These are phyloP conservation scores for Colletotrichum higginsianum DNA, from an alignment of 2,329 filamentous ascomycete species.

Conservation along the genomic window DNA sequence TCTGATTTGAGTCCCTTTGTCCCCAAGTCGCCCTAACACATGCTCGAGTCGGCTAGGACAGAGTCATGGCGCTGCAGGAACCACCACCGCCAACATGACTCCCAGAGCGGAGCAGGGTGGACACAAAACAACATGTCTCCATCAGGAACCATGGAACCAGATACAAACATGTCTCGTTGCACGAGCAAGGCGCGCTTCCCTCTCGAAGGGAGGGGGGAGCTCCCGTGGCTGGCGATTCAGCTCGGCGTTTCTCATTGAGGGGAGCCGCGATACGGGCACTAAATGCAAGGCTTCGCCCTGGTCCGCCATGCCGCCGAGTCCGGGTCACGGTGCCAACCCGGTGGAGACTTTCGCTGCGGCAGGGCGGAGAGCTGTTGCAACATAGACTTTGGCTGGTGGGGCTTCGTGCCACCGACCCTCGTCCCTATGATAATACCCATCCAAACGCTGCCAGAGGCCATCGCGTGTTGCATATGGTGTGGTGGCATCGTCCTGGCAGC, in stretches of 20 bases:
- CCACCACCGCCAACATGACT: slow-evolving; percentile 34
- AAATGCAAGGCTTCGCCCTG: slow-evolving; percentile 13
- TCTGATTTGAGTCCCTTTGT: neutral
- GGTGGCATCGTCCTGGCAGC: slow-evolving; percentile 31
- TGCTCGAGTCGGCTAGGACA: neutral
- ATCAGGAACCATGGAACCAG: slow-evolving; percentile 15
- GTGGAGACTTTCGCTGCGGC: slow-evolving; percentile 29
- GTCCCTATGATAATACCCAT: slow-evolving; percentile 22
- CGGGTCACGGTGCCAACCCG: slow-evolving; percentile 24
- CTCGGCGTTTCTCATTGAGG: neutral
- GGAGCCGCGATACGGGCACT: slow-evolving; percentile 17
- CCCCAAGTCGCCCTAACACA: neutral
- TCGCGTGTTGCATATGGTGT: slow-evolving; percentile 11
- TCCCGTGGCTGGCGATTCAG: neutral
- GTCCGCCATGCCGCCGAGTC: slow-evolving; percentile 17
- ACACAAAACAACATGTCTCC: slow-evolving; percentile 19
- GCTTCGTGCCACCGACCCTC: slow-evolving; percentile 3
- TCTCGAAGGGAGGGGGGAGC: neutral
- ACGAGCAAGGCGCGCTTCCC: slow-evolving; percentile 20
- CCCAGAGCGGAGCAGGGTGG: slow-evolving; percentile 30
- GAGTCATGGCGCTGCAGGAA: slow-evolving; percentile 32
- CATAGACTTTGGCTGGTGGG: slow-evolving; percentile 1
- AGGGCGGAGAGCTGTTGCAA: slow-evolving; percentile 34
- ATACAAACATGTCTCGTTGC: slow-evolving; percentile 13
- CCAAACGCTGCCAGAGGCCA: slow-evolving; percentile 5